Evolutionary conservation across 2,329 filamentous ascomycete species (phyloP), one percentile per base, ranked within the genome.

Genomic region (Tolypocladium amazonense): DNA sequence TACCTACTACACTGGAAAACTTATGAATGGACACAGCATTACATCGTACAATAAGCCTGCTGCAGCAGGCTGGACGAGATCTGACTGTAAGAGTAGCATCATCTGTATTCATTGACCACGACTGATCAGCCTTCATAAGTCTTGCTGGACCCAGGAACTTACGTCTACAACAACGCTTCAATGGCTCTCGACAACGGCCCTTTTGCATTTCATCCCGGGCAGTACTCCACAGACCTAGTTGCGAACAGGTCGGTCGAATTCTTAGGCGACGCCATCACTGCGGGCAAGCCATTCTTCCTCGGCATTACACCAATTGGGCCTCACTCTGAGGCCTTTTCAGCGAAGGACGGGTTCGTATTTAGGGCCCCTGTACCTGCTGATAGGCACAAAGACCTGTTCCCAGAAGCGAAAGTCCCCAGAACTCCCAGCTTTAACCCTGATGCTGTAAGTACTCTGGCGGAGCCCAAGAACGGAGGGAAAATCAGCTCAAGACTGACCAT

Each of bases 1-100:
- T 63, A 89, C 87, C 0, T 89, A 88, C 66, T 90, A 90, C 65
- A 83, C 82, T 0, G 88, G 86, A n/a, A 90, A 91, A 67, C 75
- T 89, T 5, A 87, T 88, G 73, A 90, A 90, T 64, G 76, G 79
- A 0, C 86, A 89, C 57, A 81, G 75, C 0, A 75, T 81, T 1
- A 66, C 77, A 0, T 89, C 87, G 61, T 90, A 88, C 67, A 73
- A 87, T 66, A 73, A 76, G 4, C 81, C 86, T 0, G 77, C 73
- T 50, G 77, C 81, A 0, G 77, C 76, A 0, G 86, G 86, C 0
- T 89, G 83, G 76, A 87, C 78, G 15, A 77, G 76, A 9, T 83
- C 80, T 7, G 62, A 65, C 23, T 63, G 63, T 65, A 50, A 57
- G 59, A 9, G 20, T 14, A 23, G 9, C 7, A 8, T 15, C 3